These are phyloP conservation scores for Ophiocordyceps camponoti-saundersi DNA, from an alignment of 2,329 filamentous ascomycete genomes.

Conservation along the genomic window DNA sequence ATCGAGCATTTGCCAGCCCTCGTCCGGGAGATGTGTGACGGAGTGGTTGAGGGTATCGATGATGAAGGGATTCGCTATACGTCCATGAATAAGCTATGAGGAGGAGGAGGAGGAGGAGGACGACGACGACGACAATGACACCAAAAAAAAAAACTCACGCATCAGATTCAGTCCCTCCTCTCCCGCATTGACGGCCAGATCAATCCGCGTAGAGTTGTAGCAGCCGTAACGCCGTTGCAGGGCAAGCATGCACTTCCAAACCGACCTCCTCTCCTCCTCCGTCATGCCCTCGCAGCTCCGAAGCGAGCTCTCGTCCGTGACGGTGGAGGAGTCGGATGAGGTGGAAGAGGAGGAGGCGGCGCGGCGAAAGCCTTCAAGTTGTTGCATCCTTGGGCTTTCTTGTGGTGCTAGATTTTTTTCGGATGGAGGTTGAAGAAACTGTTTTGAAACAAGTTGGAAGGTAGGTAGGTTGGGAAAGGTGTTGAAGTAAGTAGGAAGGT, in stretches of 20 bases:
- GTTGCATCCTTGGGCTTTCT: no score
- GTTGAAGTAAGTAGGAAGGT: no score
- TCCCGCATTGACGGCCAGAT: slow-evolving; percentile 24
- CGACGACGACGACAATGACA: background rate
- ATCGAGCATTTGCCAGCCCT: slow-evolving; percentile 18
- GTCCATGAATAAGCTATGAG: background rate
- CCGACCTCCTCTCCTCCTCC: slow-evolving; percentile 19
- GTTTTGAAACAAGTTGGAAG: no score
- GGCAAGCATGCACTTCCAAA: slow-evolving; percentile 32
- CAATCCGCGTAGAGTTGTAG: slow-evolving; percentile 31
- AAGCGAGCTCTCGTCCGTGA: no score
- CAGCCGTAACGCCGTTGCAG: slow-evolving; percentile 28
- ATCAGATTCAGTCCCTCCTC: slow-evolving; percentile 22
- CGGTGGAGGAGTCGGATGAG: background rate
- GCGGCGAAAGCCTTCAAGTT: no score
- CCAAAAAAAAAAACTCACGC: slow-evolving; percentile 18
- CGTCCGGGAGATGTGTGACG: slow-evolving; percentile 17
- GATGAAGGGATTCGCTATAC: slow-evolving; percentile 20
- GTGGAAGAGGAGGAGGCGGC: background rate
- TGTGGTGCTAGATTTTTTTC: no score
- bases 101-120: no score
- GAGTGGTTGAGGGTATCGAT: slow-evolving; percentile 22
- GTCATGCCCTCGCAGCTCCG: slow-evolving; percentile 16
- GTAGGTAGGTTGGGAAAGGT: no score
- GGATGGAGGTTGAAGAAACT: no score